Percentiles rank a stretch among this genome's conserved stretches.
phyloP scores from a whole-genome alignment of 2,329 filamentous ascomycete genomes.

The Talaromyces sp. region DNA sequence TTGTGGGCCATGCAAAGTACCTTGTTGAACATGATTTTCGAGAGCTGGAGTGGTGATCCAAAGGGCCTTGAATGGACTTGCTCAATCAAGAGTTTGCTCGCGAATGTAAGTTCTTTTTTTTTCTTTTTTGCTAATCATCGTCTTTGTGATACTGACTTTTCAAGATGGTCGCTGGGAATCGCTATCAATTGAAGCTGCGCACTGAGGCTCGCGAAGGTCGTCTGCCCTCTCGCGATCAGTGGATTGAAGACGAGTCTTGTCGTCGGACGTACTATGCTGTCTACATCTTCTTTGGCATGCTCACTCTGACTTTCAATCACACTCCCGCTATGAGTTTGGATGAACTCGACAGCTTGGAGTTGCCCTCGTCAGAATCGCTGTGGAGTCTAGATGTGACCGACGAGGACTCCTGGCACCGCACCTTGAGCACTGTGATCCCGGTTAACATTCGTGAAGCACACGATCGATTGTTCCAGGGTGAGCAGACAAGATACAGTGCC shows the following conservation, averaged over 20 bases:
- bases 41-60: constrained; percentile 97
- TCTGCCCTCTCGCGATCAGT: constrained; percentile 76
- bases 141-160: constrained; percentile 24
- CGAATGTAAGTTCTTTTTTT: constrained; percentile 56
- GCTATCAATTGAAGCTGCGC: constrained; percentile 91
- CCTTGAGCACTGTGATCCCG: constrained; percentile 64
- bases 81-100: constrained; percentile 95
- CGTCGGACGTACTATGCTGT: constrained; percentile 96
- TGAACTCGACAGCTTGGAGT: constrained; percentile 87
- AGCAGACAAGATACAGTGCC: constrained; percentile 85
- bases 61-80: constrained; percentile 98
- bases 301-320: constrained; percentile 96
- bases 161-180: constrained; percentile 90
- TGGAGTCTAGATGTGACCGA: constrained; percentile 84
- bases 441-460: constrained; percentile 92
- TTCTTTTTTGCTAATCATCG: not conserved
- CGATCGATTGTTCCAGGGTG: constrained; percentile 91
- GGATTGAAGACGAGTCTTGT: constrained; percentile 96
- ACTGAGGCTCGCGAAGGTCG: constrained; percentile 78
- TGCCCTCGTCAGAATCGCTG: constrained; percentile 88
- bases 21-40: constrained; percentile 96
- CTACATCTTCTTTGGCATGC: constrained; percentile 95
- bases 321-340: constrained; percentile 98
- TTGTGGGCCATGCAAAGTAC: constrained; percentile 98
- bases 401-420: constrained; percentile 79